Conservation (phyloP, 345 rosid genomes). For the Arabis hirsuta region DNA sequence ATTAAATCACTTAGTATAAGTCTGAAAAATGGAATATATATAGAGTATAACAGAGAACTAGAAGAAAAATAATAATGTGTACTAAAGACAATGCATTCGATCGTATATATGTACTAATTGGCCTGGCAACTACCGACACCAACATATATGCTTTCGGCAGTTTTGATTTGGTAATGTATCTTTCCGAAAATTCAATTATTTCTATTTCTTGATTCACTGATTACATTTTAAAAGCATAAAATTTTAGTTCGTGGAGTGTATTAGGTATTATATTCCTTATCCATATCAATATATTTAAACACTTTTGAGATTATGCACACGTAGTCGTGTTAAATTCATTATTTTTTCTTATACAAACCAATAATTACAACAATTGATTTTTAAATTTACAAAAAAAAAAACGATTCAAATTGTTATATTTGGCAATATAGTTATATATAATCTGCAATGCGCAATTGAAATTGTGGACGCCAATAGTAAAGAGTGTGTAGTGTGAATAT, state of each 20-base stretch:
- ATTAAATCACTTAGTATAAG: not conserved
- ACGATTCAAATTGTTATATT: not conserved
- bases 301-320: not conserved
- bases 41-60: not conserved
- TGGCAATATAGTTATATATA: not conserved
- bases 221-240: not conserved
- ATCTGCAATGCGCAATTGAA: not conserved
- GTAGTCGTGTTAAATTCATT: not conserved
- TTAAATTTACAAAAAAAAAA: not conserved
- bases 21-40: not conserved
- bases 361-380: not conserved
- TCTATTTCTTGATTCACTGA: slow-evolving; percentile 1
- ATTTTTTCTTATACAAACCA: not conserved
- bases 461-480: not conserved
- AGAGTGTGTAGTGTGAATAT: not conserved
- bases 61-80: not conserved
- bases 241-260: slow-evolving; percentile 18
- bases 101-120: slow-evolving; percentile 3
- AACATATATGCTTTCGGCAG: slow-evolving; percentile 38
- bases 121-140: slow-evolving; percentile 41
- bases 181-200: slow-evolving; percentile 3
- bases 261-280: slow-evolving; percentile 27
- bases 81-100: slow-evolving; percentile 9
- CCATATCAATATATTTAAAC: not conserved
- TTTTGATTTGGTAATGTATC: slow-evolving; percentile 33